Evolutionary conservation across 495 filamentous ascomycete species (phyloP).

Genomic region (Talaromyces ruber): DNA sequence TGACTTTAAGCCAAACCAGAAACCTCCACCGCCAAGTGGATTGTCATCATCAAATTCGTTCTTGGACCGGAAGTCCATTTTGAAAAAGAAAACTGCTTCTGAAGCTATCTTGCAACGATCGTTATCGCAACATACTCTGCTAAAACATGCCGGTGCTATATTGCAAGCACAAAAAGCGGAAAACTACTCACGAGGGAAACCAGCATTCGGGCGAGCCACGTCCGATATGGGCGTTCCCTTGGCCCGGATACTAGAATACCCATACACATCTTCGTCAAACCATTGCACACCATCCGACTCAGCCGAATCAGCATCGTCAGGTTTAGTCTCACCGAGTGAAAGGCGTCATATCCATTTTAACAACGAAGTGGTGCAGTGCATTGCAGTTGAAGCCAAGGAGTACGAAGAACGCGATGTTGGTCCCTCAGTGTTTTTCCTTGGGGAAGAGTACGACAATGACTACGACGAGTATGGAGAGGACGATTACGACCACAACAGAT

Average conservation of each 20-base stretch:
- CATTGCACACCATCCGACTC: constrained; percentile 22
- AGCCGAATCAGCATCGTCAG: constrained; percentile 31
- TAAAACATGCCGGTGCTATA: constrained; percentile 89
- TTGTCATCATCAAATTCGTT: constrained; percentile 79
- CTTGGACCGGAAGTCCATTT: constrained; percentile 78
- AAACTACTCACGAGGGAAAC: constrained; percentile 29
- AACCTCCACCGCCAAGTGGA: constrained; percentile 45
- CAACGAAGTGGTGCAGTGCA: constrained; percentile 90
- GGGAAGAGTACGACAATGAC: constrained; percentile 31
- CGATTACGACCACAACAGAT: constrained; percentile 46
- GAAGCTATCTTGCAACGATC: constrained; percentile 92
- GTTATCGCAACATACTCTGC: constrained; percentile 77
- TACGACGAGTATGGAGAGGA: constrained; percentile 53
- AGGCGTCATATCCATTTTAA: constrained; percentile 92
- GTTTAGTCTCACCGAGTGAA: constrained; percentile 58
- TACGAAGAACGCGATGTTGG: constrained; percentile 34
- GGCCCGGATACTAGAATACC: neutral
- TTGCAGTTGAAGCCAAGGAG: constrained; percentile 79
- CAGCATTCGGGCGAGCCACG: constrained; percentile 42
- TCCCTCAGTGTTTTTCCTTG: constrained; percentile 3
- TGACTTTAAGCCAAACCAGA: constrained; percentile 28
- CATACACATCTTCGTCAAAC: constrained; percentile 15
- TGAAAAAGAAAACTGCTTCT: constrained; percentile 95
- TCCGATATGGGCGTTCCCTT: constrained; percentile 55
- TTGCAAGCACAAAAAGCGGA: constrained; percentile 80